A percentile compares a stretch with the other conserved stretches of the same genome.
Conservation (phyloP, 2,329 filamentous ascomycete species). For the Exophiala sideris region DNA sequence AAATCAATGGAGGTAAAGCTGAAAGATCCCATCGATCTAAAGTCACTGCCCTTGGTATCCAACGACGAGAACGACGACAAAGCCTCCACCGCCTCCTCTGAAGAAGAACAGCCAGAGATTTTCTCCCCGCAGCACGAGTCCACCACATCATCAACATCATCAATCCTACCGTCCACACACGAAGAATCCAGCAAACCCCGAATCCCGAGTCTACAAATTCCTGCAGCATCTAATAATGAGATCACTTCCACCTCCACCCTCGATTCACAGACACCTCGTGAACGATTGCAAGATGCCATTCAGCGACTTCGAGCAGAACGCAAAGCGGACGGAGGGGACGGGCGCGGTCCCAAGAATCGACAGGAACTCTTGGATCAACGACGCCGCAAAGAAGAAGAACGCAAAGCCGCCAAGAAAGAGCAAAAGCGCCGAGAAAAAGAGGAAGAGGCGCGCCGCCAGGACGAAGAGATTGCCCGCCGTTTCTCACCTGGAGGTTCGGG, state of each 20-base stretch:
- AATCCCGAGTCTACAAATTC: constrained; percentile 1
- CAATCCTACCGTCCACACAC: constrained; percentile 49
- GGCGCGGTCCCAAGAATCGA: constrained; percentile 76
- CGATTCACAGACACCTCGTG: constrained; percentile 31
- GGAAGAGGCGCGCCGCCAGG: constrained; percentile 66
- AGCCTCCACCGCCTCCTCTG: constrained; percentile 43
- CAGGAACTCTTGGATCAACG: constrained; percentile 90
- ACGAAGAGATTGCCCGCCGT: constrained; percentile 55
- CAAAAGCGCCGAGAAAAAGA: constrained; percentile 71
- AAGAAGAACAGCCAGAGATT: constrained; percentile 35
- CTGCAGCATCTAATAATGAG: constrained; percentile 23
- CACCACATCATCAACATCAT: constrained; percentile 66
- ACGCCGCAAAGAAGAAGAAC: constrained; percentile 79
- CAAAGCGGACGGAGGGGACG: constrained; percentile 81
- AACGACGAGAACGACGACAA: constrained; percentile 21
- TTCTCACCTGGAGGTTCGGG: constrained; percentile 57
- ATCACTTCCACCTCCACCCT: neutral
- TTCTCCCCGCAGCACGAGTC: constrained; percentile 38
- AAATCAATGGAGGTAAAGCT: constrained; percentile 24
- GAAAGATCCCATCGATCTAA: constrained; percentile 14
- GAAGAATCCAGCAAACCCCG: constrained; percentile 10
- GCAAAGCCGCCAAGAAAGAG: constrained; percentile 86
- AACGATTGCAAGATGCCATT: constrained; percentile 76
- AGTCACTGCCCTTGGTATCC: constrained; percentile 12
- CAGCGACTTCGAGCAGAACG: constrained; percentile 79